These are phyloP conservation scores for Scalesia atractyloides DNA, from an alignment of 129 eudicot genomes.

Conservation along the genomic window DNA sequence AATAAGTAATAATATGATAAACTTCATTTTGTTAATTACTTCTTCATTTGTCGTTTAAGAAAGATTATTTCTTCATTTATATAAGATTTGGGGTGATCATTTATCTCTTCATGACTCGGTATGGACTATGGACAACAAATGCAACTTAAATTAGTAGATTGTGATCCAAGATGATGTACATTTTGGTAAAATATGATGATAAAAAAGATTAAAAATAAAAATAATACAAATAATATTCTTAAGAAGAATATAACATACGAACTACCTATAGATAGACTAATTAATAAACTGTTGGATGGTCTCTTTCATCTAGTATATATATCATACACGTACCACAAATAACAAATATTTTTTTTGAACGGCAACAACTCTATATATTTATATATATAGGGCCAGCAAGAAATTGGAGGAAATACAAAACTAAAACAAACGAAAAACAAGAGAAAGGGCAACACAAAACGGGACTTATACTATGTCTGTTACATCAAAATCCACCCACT, in stretches of 20 bases:
- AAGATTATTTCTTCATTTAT: neutral
- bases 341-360: neutral
- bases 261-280: constrained; percentile 24
- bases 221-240: constrained; percentile 4
- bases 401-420: no score
- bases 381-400: no score
- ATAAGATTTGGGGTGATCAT: constrained; percentile 13
- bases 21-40: constrained; percentile 9
- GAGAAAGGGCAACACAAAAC: no score
- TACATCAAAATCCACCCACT: no score
- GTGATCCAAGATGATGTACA: no score
- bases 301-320: constrained; percentile 36
- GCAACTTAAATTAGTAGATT: constrained; percentile 19
- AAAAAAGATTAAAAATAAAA: neutral
- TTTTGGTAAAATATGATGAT: neutral
- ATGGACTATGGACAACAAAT: neutral
- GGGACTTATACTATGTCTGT: no score
- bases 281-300: constrained; percentile 28
- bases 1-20: constrained; percentile 10
- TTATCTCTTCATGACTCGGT: constrained; percentile 6
- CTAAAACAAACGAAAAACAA: no score
- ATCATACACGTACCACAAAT: neutral
- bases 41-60: neutral
- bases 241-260: constrained; percentile 20
- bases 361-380: no score